Evolutionary conservation across 164 flowering plant species (phyloP).

Genomic region (Liriodendron chinense): DNA sequence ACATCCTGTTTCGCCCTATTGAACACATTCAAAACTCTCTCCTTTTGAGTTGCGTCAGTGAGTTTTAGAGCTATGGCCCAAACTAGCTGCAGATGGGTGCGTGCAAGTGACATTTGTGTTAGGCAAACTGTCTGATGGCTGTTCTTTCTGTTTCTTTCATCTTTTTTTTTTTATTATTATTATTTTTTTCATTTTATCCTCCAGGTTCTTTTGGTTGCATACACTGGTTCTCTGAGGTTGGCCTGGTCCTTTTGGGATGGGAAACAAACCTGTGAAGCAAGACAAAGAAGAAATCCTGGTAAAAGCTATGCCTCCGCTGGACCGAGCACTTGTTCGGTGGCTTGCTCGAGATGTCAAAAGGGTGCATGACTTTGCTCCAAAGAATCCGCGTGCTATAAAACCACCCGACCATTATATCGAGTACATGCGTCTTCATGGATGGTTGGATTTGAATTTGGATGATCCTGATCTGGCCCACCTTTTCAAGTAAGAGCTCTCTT

Average conservation of each 20-base stretch:
- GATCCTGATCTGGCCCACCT: conserved; percentile 85
- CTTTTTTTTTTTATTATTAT: too few relatives aligned
- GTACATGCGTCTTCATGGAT: conserved; percentile 71
- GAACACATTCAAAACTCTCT: too few relatives aligned
- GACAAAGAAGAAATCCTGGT: conserved; percentile 43
- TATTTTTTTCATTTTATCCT: too few relatives aligned
- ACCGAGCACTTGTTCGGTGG: conserved; percentile 63
- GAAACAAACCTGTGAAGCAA: conserved; percentile 57
- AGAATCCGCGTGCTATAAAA: conserved; percentile 48
- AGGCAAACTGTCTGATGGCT: too few relatives aligned
- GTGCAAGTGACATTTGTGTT: too few relatives aligned
- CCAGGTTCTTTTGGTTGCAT: not conserved
- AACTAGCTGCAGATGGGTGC: too few relatives aligned
- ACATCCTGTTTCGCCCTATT: too few relatives aligned
- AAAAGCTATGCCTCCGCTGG: conserved; percentile 68
- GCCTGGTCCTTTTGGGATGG: conserved; percentile 36
- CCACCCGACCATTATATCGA: conserved; percentile 82
- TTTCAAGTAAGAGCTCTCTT: conserved; percentile 36
- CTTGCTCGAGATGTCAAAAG: conserved; percentile 75
- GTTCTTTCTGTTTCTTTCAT: not conserved
- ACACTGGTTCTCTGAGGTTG: not conserved
- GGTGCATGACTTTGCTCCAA: conserved; percentile 60
- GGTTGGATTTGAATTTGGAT: conserved; percentile 70
- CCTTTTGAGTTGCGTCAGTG: too few relatives aligned
- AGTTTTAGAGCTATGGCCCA: too few relatives aligned